Evolutionary conservation across 2,329 filamentous ascomycete species (phyloP), one percentile per base, ranked within the genome.

Genomic region (Calonectria honghensis): DNA sequence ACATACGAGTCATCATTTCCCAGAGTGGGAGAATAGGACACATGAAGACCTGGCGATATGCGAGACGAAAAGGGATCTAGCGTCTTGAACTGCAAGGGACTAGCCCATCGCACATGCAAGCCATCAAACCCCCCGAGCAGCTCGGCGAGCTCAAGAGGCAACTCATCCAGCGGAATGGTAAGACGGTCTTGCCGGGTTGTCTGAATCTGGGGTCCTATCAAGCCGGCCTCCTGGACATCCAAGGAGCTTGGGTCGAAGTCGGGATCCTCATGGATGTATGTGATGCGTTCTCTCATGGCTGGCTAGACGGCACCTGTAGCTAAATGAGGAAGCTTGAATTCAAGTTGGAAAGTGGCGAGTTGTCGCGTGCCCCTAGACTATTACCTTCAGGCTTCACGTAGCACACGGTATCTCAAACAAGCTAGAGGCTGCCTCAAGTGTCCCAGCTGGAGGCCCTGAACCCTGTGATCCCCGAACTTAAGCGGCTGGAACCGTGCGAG

Each of bases 101-200:
- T 91, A n/a, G 91, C 89, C 95, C 96, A 98, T 82, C 94, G 91
- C 73, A 98, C 87, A 84, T 96, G 94, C 52, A 98, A 86, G 83
- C 95, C 93, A 79, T 93, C 91, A 76, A 91, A 91, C 79, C 91
- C 88, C 69, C 89, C 88, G 32, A 98, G 87, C 18, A 94, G 85
- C 32, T 89, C 84, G 73, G 89, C 89, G 20, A 97, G 84, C 84
- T 95, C 92, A 20, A 85, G 81, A 6, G 95, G 94, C 51, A 98
- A 89, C 86, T 98, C 95, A 64, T 93, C 88, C 27, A 96, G 86
- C 48, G 90, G 89, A 75, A 97, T 85, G 0, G 95, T 98, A 78
- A 96, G 85, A 74, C 94, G 91, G 82, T 97, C 94, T 85, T 98
- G 95, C 77, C 95, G 93, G 18, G 92, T 92, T 27, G 94, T 94